Conservation (phyloP, 352 stramenopile genomes). For the Phytophthora lateralis region DNA sequence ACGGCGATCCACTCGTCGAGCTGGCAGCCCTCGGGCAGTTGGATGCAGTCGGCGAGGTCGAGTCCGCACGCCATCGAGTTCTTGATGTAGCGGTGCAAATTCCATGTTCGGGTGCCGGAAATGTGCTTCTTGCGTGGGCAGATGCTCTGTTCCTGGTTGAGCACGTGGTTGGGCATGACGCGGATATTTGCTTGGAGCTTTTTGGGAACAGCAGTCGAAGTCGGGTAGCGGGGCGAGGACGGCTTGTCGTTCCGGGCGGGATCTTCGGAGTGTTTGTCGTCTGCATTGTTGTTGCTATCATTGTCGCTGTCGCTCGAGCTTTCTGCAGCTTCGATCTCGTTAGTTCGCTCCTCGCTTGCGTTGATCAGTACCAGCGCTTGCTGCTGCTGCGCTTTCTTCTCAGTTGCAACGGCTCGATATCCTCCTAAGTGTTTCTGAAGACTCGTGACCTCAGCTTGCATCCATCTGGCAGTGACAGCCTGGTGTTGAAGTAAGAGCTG, state of each 20-base stretch:
- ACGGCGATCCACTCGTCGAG: constrained; percentile 77
- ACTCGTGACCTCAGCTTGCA: constrained; percentile 30
- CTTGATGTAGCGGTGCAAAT: constrained; percentile 76
- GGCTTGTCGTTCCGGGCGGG: constrained; percentile 19
- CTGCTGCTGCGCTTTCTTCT: constrained; percentile 19
- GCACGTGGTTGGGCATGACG: constrained; percentile 53
- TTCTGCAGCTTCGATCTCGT: constrained; percentile 12
- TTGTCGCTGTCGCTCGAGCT: constrained; percentile 17
- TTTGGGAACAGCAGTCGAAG: constrained; percentile 11
- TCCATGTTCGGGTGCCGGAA: constrained; percentile 64
- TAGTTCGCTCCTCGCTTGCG: constrained; percentile 11
- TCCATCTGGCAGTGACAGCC: constrained; percentile 27
- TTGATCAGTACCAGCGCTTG: neutral
- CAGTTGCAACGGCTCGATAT: constrained; percentile 20
- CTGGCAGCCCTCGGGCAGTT: constrained; percentile 63
- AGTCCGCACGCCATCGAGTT: constrained; percentile 61
- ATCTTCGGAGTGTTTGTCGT: constrained; percentile 23
- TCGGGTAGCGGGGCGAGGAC: constrained; percentile 26
- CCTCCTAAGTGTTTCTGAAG: constrained; percentile 25
- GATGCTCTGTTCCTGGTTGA: constrained; percentile 63
- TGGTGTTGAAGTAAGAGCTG: constrained; percentile 49
- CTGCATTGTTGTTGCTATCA: constrained; percentile 31
- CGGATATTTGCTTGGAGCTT: constrained; percentile 20
- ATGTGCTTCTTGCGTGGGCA: constrained; percentile 61
- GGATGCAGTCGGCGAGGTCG: constrained; percentile 66